These are phyloP conservation scores for Jamesozyma piceae DNA, from an alignment of 805 yeast species.

Conservation along the genomic window DNA sequence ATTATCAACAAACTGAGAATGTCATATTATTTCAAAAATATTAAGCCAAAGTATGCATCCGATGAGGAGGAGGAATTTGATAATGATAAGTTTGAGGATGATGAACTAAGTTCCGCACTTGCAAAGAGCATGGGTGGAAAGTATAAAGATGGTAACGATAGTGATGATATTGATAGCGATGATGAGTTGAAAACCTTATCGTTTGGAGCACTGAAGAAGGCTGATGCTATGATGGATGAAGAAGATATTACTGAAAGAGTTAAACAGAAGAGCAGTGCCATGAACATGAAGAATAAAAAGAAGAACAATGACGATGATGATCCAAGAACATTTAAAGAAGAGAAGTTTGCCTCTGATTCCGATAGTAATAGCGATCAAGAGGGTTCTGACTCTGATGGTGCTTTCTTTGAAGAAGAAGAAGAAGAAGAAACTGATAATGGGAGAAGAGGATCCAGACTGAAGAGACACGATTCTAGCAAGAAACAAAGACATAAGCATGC, in stretches of 20 bases:
- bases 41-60: conserved; percentile 22
- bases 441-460: background rate
- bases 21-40: conserved; percentile 29
- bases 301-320: conserved; percentile 1
- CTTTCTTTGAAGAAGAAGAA: conserved; percentile 32
- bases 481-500: conserved; percentile 65
- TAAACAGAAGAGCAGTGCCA: conserved; percentile 14
- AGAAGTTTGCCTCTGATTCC: conserved; percentile 3
- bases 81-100: conserved; percentile 20
- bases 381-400: conserved; percentile 18
- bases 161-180: conserved; percentile 25
- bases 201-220: conserved; percentile 54
- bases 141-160: conserved; percentile 2
- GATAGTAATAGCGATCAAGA: conserved; percentile 9
- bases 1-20: no score
- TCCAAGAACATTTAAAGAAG: conserved; percentile 6
- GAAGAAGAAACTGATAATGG: conserved; percentile 17
- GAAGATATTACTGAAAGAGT: conserved; percentile 18
- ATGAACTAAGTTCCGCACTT: conserved; percentile 28
- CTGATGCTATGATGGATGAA: conserved; percentile 38
- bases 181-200: conserved; percentile 47
- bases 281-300: conserved; percentile 3
- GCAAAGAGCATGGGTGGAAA: conserved; percentile 40
- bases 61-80: conserved; percentile 28
- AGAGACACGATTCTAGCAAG: conserved; percentile 1